Percentiles rank a stretch among this genome's conserved stretches.
phyloP scores from a whole-genome alignment of 495 filamentous ascomycete species.

The Tuber magnatum region DNA sequence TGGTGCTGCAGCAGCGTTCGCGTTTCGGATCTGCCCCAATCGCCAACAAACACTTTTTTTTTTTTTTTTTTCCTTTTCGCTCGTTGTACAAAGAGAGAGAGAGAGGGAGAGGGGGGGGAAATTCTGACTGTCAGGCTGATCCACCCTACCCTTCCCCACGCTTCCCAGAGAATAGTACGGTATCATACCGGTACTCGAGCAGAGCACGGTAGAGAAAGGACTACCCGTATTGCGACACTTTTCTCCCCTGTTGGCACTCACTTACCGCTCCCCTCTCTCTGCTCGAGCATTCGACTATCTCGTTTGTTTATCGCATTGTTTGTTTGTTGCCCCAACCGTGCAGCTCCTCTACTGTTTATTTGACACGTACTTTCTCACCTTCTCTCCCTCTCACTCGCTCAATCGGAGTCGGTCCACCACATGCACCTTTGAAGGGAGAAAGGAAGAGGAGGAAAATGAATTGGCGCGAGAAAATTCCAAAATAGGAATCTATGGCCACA shows the following conservation, averaged over 20 bases:
- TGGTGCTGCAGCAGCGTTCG: slow-evolving; percentile 35
- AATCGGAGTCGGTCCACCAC: background rate
- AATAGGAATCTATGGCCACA: slow-evolving; percentile 7
- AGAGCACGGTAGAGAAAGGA: background rate
- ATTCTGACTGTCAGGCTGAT: background rate
- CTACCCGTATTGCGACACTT: background rate
- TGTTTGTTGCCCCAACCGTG: background rate
- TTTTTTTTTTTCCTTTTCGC: background rate
- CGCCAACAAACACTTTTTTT: slow-evolving; percentile 37
- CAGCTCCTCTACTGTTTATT: background rate
- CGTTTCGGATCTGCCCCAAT: slow-evolving; percentile 35
- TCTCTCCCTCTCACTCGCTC: background rate
- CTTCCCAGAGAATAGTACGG: background rate
- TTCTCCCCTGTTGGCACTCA: background rate
- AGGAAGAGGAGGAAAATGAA: slow-evolving; percentile 7
- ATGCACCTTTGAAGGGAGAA: background rate
- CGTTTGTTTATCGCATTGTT: background rate
- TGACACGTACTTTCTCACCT: background rate
- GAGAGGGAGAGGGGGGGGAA: background rate
- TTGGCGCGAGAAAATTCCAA: background rate
- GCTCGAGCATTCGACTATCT: background rate
- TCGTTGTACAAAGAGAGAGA: slow-evolving; percentile 20
- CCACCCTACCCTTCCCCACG: background rate
- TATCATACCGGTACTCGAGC: too few species aligned
- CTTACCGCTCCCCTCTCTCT: background rate